These are phyloP conservation scores for Leccinum sublutescens DNA, from an alignment of 768 basidiomycete species.

Conservation along the genomic window DNA sequence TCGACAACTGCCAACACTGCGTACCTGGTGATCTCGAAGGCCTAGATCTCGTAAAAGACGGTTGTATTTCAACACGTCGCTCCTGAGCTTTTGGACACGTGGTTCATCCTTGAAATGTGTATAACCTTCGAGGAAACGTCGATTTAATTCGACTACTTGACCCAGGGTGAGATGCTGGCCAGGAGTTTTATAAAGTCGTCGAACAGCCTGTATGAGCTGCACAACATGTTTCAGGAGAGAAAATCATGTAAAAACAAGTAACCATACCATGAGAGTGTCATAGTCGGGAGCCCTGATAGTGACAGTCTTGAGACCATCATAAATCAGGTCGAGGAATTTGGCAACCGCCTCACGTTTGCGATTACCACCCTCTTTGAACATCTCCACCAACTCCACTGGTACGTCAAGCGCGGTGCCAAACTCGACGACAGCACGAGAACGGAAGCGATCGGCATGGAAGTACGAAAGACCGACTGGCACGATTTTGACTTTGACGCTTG, in stretches of 20 bases:
- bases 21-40: constrained; percentile 88
- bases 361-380: constrained; percentile 87
- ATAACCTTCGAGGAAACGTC: constrained; percentile 91
- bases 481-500: constrained; percentile 83
- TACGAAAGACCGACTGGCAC: constrained; percentile 81
- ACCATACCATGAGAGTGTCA: constrained; percentile 93
- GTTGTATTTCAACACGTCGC: constrained; percentile 87
- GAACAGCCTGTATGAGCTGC: constrained; percentile 92
- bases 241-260: neutral
- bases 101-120: constrained; percentile 91
- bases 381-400: constrained; percentile 82
- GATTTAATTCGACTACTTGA: constrained; percentile 93
- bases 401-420: constrained; percentile 91
- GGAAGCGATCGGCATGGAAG: constrained; percentile 82
- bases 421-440: constrained; percentile 95
- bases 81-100: constrained; percentile 74
- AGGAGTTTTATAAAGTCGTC: constrained; percentile 90
- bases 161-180: constrained; percentile 91
- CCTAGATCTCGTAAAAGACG: constrained; percentile 85
- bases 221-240: constrained; percentile 5
- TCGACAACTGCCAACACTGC: constrained; percentile 8
- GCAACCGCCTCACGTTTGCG: constrained; percentile 89
- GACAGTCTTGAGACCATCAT: constrained; percentile 92
- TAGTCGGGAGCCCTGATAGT: constrained; percentile 95
- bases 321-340: constrained; percentile 86